phyloP scores from a whole-genome alignment of 176 grass and related monocot species.

The Tillandsia leiboldiana region DNA sequence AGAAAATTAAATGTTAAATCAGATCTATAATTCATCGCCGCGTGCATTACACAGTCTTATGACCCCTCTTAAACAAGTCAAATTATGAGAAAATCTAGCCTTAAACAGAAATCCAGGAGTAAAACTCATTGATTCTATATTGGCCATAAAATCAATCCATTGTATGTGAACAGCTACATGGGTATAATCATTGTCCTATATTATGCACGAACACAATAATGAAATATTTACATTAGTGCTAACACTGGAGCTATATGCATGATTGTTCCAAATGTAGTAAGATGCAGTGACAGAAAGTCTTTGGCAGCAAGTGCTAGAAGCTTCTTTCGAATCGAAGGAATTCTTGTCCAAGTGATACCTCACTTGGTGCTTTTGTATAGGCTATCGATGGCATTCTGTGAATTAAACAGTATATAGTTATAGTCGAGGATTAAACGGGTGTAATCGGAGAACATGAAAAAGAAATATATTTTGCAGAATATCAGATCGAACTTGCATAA shows the following conservation, averaged over 20 bases:
- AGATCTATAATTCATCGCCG: too few relatives aligned
- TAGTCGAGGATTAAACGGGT: too few relatives aligned
- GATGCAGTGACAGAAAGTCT: not conserved
- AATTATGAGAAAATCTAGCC: not conserved
- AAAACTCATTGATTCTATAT: not conserved
- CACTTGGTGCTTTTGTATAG: conserved; percentile 56
- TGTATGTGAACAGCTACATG: too few relatives aligned
- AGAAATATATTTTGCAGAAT: too few relatives aligned
- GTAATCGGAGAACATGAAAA: too few relatives aligned
- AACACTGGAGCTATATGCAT: not conserved
- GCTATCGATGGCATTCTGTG: conserved; percentile 46
- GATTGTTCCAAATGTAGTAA: not conserved
- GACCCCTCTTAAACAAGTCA: not conserved
- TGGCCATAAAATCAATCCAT: too few relatives aligned
- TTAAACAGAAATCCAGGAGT: not conserved
- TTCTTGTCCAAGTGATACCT: not conserved
- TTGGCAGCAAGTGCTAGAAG: not conserved
- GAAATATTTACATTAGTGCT: not conserved
- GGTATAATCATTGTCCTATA: not conserved
- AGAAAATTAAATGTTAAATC: too few relatives aligned
- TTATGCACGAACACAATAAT: not conserved
- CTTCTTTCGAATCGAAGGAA: not conserved
- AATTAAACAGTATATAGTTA: conserved; percentile 2
- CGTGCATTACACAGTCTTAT: not conserved
- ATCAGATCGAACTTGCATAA: too few relatives aligned